phyloP scores from a whole-genome alignment of 106 monocot genomes.

The Dendrobium huoshanense region DNA sequence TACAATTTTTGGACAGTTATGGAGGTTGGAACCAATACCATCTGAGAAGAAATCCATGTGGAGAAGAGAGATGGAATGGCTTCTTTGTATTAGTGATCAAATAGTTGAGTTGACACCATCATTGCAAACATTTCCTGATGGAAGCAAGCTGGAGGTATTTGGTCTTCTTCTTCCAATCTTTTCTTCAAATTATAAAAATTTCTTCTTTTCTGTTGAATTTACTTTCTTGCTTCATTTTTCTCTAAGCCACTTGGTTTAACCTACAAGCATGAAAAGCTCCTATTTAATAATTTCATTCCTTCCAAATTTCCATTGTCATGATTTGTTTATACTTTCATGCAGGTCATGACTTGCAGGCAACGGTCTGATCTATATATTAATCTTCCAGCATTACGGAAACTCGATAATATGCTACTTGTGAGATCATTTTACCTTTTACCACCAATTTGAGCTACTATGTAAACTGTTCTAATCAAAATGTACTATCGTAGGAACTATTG shows the following conservation, averaged over 20 bases:
- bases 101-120: slow-evolving; percentile 71
- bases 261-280: no score
- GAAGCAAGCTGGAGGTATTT: slow-evolving; percentile 73
- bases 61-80: slow-evolving; percentile 82
- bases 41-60: slow-evolving; percentile 84
- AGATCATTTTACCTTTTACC: slow-evolving; percentile 8
- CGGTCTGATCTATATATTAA: slow-evolving; percentile 72
- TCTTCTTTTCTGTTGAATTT: slow-evolving; percentile 1
- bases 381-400: slow-evolving; percentile 80
- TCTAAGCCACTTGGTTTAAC: no score
- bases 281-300: no score
- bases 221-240: background rate
- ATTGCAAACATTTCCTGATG: slow-evolving; percentile 85
- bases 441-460: background rate
- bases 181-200: background rate
- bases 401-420: slow-evolving; percentile 89
- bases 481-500: slow-evolving; percentile 59
- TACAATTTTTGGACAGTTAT: slow-evolving; percentile 79
- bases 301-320: background rate
- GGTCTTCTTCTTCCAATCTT: background rate
- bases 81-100: slow-evolving; percentile 87
- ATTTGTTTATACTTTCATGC: background rate
- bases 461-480: background rate
- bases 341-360: slow-evolving; percentile 81
- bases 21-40: slow-evolving; percentile 77